These are phyloP conservation scores for Paraphaeosphaeria minitans DNA, from an alignment of 2,329 filamentous ascomycete genomes.

Conservation along the genomic window DNA sequence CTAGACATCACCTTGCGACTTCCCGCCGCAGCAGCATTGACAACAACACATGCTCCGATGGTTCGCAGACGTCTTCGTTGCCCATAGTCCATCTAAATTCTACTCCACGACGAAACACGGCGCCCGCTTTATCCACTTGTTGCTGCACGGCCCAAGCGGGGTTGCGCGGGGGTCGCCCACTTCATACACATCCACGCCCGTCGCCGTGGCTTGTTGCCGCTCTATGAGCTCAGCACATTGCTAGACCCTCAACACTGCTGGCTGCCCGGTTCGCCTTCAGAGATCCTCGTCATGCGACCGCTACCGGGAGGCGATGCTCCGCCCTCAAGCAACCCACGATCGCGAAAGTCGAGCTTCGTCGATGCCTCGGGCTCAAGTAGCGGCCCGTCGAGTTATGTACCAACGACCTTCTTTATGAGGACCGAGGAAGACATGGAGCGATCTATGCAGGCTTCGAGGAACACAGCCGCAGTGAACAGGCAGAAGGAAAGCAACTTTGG, in stretches of 20 bases:
- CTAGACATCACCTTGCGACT: background rate
- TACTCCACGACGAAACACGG: background rate
- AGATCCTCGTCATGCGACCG: constrained; percentile 36
- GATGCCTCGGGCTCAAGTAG: constrained; percentile 22
- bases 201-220: constrained; percentile 1
- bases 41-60: background rate
- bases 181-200: constrained; percentile 4
- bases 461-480: constrained; percentile 18
- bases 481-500: constrained; percentile 57
- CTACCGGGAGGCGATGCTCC: constrained; percentile 44
- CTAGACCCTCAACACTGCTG: background rate
- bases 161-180: constrained; percentile 2
- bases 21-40: background rate
- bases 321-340: constrained; percentile 37
- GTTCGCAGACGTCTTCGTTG: background rate
- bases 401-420: constrained; percentile 65
- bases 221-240: constrained; percentile 2
- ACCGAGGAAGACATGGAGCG: constrained; percentile 58
- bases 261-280: constrained; percentile 1
- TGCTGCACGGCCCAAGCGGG: constrained; percentile 8
- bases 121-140: background rate
- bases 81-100: too few species aligned
- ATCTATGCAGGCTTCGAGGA: constrained; percentile 35
- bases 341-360: constrained; percentile 47
- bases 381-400: constrained; percentile 44